A percentile compares a stretch with the other conserved stretches of the same genome.
These are phyloP conservation scores for Tolypocladium ophioglossoides DNA, from an alignment of 2,329 filamentous ascomycete species.

Conservation along the genomic window DNA sequence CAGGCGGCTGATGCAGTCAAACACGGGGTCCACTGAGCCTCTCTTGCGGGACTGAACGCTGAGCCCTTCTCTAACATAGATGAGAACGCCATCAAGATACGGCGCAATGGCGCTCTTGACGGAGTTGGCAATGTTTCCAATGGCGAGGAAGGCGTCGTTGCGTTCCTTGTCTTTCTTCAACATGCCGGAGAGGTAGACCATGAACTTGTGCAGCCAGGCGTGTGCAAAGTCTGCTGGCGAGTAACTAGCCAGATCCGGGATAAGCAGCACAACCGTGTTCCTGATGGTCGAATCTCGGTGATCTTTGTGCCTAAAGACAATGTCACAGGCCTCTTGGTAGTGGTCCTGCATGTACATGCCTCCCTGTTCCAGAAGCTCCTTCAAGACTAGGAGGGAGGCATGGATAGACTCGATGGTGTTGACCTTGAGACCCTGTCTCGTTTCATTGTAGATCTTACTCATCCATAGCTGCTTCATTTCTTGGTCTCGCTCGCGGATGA, in stretches of 20 bases:
- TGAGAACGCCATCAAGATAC: slow-evolving; percentile 87
- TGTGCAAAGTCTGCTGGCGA: slow-evolving; percentile 82
- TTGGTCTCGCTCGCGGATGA: slow-evolving; percentile 86
- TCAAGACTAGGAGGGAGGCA: slow-evolving; percentile 85
- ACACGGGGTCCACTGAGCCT: slow-evolving; percentile 67
- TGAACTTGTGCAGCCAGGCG: slow-evolving; percentile 86
- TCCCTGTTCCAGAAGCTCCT: slow-evolving; percentile 85
- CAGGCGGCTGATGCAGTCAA: slow-evolving; percentile 94
- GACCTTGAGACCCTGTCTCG: slow-evolving; percentile 66
- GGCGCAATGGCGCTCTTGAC: slow-evolving; percentile 92
- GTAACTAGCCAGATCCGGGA: slow-evolving; percentile 88
- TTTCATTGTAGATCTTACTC: slow-evolving; percentile 80
- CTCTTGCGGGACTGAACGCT: slow-evolving; percentile 63
- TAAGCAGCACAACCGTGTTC: slow-evolving; percentile 80
- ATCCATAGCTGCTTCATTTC: slow-evolving; percentile 83
- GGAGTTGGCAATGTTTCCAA: slow-evolving; percentile 91
- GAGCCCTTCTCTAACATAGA: slow-evolving; percentile 86
- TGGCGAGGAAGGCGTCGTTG: slow-evolving; percentile 89
- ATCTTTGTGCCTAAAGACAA: slow-evolving; percentile 85
- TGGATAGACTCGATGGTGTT: slow-evolving; percentile 83
- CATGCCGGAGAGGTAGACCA: slow-evolving; percentile 90
- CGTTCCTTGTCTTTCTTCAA: slow-evolving; percentile 91
- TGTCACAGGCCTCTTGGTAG: slow-evolving; percentile 87
- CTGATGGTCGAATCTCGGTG: slow-evolving; percentile 81
- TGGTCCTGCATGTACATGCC: slow-evolving; percentile 99